These are phyloP conservation scores for Conticribra guillardii DNA, from an alignment of 108 stramenopile species.

Conservation along the genomic window DNA sequence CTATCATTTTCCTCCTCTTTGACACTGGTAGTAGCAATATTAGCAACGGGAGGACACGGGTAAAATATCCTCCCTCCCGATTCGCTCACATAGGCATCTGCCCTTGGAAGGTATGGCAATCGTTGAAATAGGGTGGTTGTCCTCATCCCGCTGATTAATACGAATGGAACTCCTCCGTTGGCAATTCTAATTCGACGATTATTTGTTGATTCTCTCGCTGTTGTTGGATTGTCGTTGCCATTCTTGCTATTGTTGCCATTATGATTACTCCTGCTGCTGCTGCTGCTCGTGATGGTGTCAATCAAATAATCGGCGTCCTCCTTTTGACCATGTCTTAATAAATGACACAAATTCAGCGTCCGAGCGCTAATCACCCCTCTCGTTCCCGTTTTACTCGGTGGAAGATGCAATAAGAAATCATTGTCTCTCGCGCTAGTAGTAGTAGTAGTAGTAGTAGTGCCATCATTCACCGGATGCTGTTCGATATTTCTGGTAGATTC, in stretches of 20 bases:
- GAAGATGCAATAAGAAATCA: constrained; percentile 48
- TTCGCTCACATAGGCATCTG: constrained; percentile 81
- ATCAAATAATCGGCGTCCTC: no score
- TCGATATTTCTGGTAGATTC: no score
- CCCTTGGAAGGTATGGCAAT: constrained; percentile 74
- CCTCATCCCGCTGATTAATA: constrained; percentile 84
- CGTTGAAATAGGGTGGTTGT: constrained; percentile 74
- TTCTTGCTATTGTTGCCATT: no score
- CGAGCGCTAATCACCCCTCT: constrained; percentile 56
- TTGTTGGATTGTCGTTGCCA: no score
- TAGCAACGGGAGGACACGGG: constrained; percentile 37
- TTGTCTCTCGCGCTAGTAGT: no score
- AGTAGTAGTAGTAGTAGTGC: no score
- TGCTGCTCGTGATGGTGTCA: no score
- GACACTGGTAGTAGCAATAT: background rate
- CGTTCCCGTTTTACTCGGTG: constrained; percentile 73
- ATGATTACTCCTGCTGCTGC: no score
- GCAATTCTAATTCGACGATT: no score
- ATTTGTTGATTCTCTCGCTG: no score
- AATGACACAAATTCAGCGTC: constrained; percentile 50
- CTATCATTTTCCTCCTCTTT: background rate
- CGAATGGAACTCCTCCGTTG: constrained; percentile 46
- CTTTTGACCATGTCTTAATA: constrained; percentile 56
- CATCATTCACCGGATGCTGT: no score
- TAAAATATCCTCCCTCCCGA: constrained; percentile 86